phyloP scores from a whole-genome alignment of 176 grass and related monocot genomes.

The Bolboschoenus planiculmis region DNA sequence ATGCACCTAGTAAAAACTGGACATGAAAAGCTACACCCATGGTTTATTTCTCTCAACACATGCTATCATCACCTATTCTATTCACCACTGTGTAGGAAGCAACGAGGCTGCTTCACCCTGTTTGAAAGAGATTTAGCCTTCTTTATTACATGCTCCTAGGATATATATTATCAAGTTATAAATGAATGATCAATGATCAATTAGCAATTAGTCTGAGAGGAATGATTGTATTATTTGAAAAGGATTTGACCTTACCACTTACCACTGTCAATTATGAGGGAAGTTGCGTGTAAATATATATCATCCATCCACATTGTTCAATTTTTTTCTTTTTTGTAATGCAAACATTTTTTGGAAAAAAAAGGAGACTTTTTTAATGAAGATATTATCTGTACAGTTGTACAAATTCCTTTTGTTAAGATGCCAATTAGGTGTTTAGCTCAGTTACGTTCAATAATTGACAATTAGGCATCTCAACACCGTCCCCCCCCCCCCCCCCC shows the following conservation, averaged over 20 bases:
- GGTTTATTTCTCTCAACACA: background rate
- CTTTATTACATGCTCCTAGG: background rate
- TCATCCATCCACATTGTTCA: background rate
- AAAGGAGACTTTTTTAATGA: no score
- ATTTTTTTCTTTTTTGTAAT: background rate
- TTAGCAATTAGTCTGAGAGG: no score
- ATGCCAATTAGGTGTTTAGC: no score
- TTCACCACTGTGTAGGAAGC: constrained; percentile 14
- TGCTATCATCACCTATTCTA: no score
- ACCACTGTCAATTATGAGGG: background rate
- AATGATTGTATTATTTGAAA: background rate
- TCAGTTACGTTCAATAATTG: no score
- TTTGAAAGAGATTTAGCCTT: background rate
- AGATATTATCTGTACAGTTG: no score
- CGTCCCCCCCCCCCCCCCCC: no score
- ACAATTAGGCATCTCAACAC: no score
- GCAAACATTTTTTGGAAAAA: background rate
- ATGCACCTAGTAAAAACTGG: background rate
- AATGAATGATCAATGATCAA: background rate
- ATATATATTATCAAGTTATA: background rate
- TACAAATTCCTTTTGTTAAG: no score
- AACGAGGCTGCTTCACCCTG: background rate
- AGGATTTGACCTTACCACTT: background rate
- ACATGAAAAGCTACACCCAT: background rate
- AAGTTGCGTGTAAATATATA: background rate